Conservation (phyloP, 2,329 filamentous ascomycete species). For the Stachybotrys echinatus region DNA sequence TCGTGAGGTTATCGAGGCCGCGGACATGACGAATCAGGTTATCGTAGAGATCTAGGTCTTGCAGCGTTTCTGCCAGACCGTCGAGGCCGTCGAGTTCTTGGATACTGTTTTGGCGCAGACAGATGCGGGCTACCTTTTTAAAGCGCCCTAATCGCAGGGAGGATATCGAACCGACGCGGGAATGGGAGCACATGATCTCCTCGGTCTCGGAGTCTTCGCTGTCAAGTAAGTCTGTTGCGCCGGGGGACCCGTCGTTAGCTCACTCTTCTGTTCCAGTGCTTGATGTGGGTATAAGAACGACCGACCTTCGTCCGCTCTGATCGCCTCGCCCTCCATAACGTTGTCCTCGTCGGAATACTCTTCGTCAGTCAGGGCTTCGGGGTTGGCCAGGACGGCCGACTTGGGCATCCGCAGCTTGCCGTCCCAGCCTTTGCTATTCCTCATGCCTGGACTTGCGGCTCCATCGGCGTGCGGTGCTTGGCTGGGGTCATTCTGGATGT, state of each 20-base stretch:
- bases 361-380: conserved; percentile 76
- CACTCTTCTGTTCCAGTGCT: not conserved
- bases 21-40: conserved; percentile 87
- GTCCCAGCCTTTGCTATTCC: conserved; percentile 71
- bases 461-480: conserved; percentile 30
- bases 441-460: conserved; percentile 41
- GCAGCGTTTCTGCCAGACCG: conserved; percentile 58
- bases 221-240: conserved; percentile 50
- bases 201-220: conserved; percentile 56
- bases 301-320: conserved; percentile 75
- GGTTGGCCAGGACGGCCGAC: conserved; percentile 59
- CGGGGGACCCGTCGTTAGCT: not conserved
- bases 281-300: too few relatives aligned
- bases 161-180: conserved; percentile 72
- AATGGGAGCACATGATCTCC: conserved; percentile 88
- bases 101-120: conserved; percentile 90
- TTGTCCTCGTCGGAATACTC: conserved; percentile 75
- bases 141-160: conserved; percentile 82
- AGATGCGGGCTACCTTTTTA: conserved; percentile 67
- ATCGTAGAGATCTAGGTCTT: conserved; percentile 93
- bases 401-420: conserved; percentile 74
- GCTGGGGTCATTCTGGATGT: conserved; percentile 38
- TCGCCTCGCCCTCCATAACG: conserved; percentile 65
- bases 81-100: conserved; percentile 71
- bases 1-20: conserved; percentile 70